Base-by-base conservation (phyloP, 1,284 basidiomycete species). In the Coniferiporia sulphurascens region DNA sequence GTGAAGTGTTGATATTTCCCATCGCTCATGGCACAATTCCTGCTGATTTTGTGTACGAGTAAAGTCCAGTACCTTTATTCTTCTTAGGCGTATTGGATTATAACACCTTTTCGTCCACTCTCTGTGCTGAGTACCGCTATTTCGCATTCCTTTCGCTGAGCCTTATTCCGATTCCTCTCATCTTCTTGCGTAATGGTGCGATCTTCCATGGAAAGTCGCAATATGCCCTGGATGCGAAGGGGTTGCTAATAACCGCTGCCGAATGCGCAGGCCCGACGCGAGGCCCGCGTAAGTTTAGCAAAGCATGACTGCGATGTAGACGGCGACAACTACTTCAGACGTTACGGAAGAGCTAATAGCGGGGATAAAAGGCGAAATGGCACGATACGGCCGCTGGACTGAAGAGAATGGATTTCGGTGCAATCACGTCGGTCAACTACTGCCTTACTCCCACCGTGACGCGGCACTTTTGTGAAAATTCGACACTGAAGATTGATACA, bases 161-260 rank as follows among this genome's bases (percentile, higher is more conserved):
- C 13, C 58, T 70, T 2, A 58, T 68, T 34, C 68, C 67, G 4
- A 66, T 70, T 22, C 68, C 68, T 1, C 45, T 69, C 35, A 60
- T 66, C 27, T 69, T 68, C 62, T 57, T 70, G 13, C 63, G 67
- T 4, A 68, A 65, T 46, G 68, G 69, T 1, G 59, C 63, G 12
- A 19, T 49, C 35, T 59, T 70, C 13, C 67, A 68, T 3, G 65
- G 52, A 13, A 52, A 64, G 21, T 70, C 69, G n/a, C 63, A 58
- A 8, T 65, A 65, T 58, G 68, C 65, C 2, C 58, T 48, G 15
- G 66, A 68, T 62, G 67, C 67, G 3, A 34, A 19, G 9, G 44
- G 44, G 17, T 1, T 46, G 17, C 44, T 46, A 8, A 46, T 17
- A n/a, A 46, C 44, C 12, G 7, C 9, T 41, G 9, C 38, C 38